Conservation (phyloP, 306 rosid species). For the Fragaria iinumae region DNA sequence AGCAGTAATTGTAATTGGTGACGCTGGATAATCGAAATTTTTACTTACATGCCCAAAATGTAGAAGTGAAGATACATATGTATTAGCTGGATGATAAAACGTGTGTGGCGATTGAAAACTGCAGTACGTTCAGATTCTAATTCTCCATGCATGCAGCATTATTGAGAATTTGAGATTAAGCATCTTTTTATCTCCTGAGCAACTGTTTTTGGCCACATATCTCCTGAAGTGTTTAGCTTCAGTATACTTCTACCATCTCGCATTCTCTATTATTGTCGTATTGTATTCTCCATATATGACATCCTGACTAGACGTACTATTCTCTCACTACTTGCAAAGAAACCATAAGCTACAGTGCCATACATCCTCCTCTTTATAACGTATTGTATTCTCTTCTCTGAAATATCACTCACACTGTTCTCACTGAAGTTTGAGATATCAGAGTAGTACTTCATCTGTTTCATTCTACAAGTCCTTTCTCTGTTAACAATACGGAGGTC, state of each 20-base stretch:
- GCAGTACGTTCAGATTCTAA: conserved; percentile 45
- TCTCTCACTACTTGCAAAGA: conserved; percentile 32
- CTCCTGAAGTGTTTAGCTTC: conserved; percentile 20
- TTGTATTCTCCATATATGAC: conserved; percentile 39
- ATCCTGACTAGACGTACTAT: conserved; percentile 37
- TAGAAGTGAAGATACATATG: background rate
- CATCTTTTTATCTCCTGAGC: conserved; percentile 53
- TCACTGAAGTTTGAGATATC: conserved; percentile 1
- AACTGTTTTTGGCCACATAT: conserved; percentile 10
- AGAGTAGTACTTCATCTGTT: background rate
- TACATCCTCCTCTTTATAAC: conserved; percentile 38
- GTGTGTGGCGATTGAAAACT: conserved; percentile 25
- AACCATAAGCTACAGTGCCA: conserved; percentile 4
- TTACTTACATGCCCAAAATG: too few species aligned
- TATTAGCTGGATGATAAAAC: background rate
- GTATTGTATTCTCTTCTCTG: conserved; percentile 8
- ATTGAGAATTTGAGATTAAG: conserved; percentile 61
- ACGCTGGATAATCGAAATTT: background rate
- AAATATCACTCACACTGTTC: background rate
- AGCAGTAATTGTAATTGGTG: background rate
- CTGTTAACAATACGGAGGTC: background rate
- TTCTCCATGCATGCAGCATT: conserved; percentile 49
- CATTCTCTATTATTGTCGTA: conserved; percentile 40
- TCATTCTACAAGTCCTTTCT: background rate
- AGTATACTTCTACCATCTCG: conserved; percentile 8